Evolutionary conservation across 345 rosid genomes (phyloP), one percentile per base, ranked within the genome.

Genomic region (Laguncularia racemosa): DNA sequence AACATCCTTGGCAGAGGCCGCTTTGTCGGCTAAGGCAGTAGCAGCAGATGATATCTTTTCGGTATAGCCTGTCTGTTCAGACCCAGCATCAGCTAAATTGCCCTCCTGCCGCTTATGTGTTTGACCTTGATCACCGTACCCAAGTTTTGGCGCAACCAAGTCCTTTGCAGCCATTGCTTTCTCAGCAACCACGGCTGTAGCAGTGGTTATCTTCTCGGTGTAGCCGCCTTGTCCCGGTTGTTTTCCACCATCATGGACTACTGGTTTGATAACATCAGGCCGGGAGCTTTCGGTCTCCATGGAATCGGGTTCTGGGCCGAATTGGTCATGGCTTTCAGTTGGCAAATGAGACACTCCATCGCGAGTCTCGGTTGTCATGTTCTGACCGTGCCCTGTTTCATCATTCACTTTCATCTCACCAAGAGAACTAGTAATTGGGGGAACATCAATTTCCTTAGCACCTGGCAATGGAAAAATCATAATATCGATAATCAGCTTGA

Each of bases 311-410:
- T 70, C 84, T 5, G 82, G 79, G 17, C 87, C 80, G 70, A 80
- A 81, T 12, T 83, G 89, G 51, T 64, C 81, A 57, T 87, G 93
- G 70, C 74, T 77, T 72, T 77, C 91, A 0, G 77, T 61, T 38
- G 79, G 71, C 3, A 69, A 51, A 50, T 50, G 18, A 40, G 59
- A 20, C 13, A 16, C 20, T 47, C 9, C 33, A n/a, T 6, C 2
- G 8, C 2, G 55, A 6, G 33, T 5, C 17, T 6, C 6, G 6
- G 14, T 19, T 48, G 64, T 16, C 12, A 23, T 52, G 50, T 26
- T 50, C 14, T 20, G 3, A 26, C 20, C 20, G 8, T 21, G 38
- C n/a, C 23, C 53, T 13, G 51, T 49, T 23, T 40, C 20, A 19
- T 51, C 46, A 4, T 57, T 38, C 62, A 60, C 50, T 16, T 56